Conservation (phyloP, 2,329 filamentous ascomycete species). For the Emergomyces africanus region DNA sequence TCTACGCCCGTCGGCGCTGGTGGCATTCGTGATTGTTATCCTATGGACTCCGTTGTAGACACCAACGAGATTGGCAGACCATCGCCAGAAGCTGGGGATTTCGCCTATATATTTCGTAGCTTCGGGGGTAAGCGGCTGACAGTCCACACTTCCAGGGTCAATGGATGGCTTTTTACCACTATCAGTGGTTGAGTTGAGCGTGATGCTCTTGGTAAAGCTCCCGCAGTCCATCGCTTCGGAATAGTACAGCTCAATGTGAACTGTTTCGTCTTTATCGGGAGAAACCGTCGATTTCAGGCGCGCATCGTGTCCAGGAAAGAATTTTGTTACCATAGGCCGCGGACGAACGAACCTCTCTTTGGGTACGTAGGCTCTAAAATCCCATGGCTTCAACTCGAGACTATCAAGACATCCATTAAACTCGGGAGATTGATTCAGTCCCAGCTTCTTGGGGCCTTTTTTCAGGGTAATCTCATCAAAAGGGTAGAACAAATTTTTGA, state of each 20-base stretch:
- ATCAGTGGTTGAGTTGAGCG: slow-evolving; percentile 42
- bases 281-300: slow-evolving; percentile 39
- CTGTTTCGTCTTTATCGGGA: slow-evolving; percentile 28
- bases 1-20: slow-evolving; percentile 28
- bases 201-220: slow-evolving; percentile 38
- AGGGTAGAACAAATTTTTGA: slow-evolving; percentile 52
- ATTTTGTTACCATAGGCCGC: slow-evolving; percentile 46
- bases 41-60: slow-evolving; percentile 50
- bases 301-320: slow-evolving; percentile 48
- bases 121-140: slow-evolving; percentile 28
- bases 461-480: slow-evolving; percentile 44
- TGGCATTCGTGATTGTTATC: slow-evolving; percentile 44
- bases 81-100: slow-evolving; percentile 42
- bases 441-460: slow-evolving; percentile 33
- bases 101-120: slow-evolving; percentile 34
- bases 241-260: slow-evolving; percentile 45
- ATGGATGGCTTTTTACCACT: slow-evolving; percentile 32
- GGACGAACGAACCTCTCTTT: slow-evolving; percentile 38
- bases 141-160: slow-evolving; percentile 34
- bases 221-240: slow-evolving; percentile 50
- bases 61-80: slow-evolving; percentile 39
- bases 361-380: slow-evolving; percentile 49
- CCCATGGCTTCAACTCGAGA: slow-evolving; percentile 42
- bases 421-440: slow-evolving; percentile 34
- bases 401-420: slow-evolving; percentile 44